phyloP scores from a whole-genome alignment of 164 flowering plant species.

The Sextonia rubra region DNA sequence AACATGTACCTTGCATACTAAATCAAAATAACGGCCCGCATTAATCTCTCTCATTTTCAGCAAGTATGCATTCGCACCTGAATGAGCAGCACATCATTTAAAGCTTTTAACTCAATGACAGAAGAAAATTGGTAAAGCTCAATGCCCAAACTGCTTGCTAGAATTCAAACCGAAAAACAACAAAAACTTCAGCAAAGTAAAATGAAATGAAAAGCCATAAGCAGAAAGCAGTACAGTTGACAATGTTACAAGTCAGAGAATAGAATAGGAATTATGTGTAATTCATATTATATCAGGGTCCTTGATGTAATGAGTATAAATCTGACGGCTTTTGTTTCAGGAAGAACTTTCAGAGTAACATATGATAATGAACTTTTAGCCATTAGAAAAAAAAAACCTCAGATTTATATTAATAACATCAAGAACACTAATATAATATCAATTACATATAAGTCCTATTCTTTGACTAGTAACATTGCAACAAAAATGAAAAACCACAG shows the following conservation, averaged over 20 bases:
- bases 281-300: neutral
- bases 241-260: neutral
- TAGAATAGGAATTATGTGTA: neutral
- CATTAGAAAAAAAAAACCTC: neutral
- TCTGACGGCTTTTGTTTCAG: neutral
- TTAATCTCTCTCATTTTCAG: constrained; percentile 43
- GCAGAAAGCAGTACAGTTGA: neutral
- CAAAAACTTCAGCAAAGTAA: neutral
- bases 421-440: no score
- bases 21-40: constrained; percentile 31
- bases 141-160: neutral
- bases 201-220: neutral
- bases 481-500: neutral
- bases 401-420: neutral
- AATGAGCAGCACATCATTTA: constrained; percentile 9
- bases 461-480: no score
- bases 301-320: no score
- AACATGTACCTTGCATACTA: constrained; percentile 60
- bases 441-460: neutral
- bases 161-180: neutral
- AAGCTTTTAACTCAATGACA: constrained; percentile 6
- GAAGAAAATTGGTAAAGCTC: neutral
- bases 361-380: neutral
- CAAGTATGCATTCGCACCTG: constrained; percentile 32
- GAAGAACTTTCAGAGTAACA: neutral